Percentiles rank a stretch among this genome's conserved stretches.
phyloP scores from a whole-genome alignment of 2,329 filamentous ascomycete genomes.

The Botryosphaeria dothidea region DNA sequence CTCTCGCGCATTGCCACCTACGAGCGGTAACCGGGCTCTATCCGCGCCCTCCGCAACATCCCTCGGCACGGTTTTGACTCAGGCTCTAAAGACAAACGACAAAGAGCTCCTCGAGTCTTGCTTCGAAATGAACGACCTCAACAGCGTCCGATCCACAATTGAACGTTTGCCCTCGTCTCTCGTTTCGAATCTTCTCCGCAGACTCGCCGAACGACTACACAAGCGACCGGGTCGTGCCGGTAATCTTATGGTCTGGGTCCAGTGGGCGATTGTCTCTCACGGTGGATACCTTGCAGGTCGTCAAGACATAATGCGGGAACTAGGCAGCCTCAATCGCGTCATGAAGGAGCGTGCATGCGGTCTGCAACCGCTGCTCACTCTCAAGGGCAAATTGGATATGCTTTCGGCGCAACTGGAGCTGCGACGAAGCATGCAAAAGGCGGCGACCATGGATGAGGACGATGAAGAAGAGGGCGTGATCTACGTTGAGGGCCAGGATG shows the following conservation, averaged over 20 bases:
- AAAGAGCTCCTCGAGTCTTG: conserved; percentile 87
- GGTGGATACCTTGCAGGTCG: conserved; percentile 88
- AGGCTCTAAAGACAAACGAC: conserved; percentile 92
- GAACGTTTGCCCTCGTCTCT: conserved; percentile 85
- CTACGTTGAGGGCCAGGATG: conserved; percentile 82
- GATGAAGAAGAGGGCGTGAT: conserved; percentile 74
- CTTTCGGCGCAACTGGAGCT: conserved; percentile 86
- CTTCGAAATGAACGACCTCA: conserved; percentile 74
- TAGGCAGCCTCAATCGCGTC: conserved; percentile 80
- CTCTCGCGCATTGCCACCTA: conserved; percentile 47
- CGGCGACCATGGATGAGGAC: conserved; percentile 56
- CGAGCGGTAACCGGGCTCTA: conserved; percentile 49
- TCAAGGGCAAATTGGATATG: conserved; percentile 96
- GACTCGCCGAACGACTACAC: conserved; percentile 84
- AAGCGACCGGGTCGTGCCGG: conserved; percentile 85
- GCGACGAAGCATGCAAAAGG: conserved; percentile 67
- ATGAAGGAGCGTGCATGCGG: conserved; percentile 83
- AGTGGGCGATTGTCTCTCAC: conserved; percentile 90
- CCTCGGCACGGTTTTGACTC: conserved; percentile 86
- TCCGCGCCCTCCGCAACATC: conserved; percentile 73
- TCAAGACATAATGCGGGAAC: conserved; percentile 75
- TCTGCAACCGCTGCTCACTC: conserved; percentile 75
- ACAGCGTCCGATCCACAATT: conserved; percentile 83
- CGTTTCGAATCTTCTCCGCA: conserved; percentile 75
- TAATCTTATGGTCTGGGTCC: conserved; percentile 90